phyloP scores from a whole-genome alignment of 164 flowering plant genomes.

The Piper longum region DNA sequence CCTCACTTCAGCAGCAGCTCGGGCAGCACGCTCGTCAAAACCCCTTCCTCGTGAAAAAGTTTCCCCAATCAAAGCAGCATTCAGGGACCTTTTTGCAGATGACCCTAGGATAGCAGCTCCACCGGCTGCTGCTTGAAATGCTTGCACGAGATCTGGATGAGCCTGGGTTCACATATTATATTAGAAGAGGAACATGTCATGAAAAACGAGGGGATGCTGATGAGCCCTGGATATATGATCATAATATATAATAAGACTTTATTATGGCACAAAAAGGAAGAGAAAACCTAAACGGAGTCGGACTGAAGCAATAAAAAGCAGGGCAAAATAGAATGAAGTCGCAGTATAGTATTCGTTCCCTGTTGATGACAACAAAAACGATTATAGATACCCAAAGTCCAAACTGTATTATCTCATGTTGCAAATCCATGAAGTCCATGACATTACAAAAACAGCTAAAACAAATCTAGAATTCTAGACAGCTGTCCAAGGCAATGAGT shows the following conservation, averaged over 20 bases:
- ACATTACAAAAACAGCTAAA: background rate
- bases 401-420: too few relatives aligned
- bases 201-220: background rate
- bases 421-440: too few relatives aligned
- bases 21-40: conserved; percentile 79
- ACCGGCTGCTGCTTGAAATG: conserved; percentile 65
- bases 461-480: background rate
- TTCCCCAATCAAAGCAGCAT: conserved; percentile 47
- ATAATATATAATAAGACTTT: too few relatives aligned
- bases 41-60: conserved; percentile 69
- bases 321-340: background rate
- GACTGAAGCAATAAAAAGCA: background rate
- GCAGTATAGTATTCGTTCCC: too few relatives aligned
- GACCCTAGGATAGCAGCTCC: conserved; percentile 34
- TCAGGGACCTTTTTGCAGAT: conserved; percentile 34
- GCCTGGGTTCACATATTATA: conserved; percentile 29
- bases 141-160: conserved; percentile 64
- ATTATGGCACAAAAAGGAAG: background rate
- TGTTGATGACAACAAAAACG: too few relatives aligned
- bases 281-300: background rate
- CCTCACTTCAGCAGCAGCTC: conserved; percentile 72
- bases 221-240: background rate
- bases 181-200: background rate
- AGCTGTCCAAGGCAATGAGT: background rate
- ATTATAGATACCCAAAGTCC: too few relatives aligned